phyloP scores from a whole-genome alignment of 331 rosid species.

The Prunus yedoensis region DNA sequence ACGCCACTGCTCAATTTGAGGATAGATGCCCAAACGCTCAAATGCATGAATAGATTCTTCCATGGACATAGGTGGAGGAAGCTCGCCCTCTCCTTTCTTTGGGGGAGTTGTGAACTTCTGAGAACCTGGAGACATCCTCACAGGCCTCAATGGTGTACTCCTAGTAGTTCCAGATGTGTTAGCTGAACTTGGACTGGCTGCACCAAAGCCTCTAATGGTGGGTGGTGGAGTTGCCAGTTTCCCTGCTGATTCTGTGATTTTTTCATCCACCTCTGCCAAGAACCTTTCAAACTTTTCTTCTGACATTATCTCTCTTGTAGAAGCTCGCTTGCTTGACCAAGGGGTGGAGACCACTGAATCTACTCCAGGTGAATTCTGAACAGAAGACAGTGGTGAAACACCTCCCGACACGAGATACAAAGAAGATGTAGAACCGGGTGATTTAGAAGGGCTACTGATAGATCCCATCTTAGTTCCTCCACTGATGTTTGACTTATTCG shows the following conservation, averaged over 20 bases:
- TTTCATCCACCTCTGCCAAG: slow-evolving; percentile 82
- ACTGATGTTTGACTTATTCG: slow-evolving; percentile 50
- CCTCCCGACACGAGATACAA: slow-evolving; percentile 68
- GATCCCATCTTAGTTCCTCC: slow-evolving; percentile 50
- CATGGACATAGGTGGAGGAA: slow-evolving; percentile 92
- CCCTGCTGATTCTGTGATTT: slow-evolving; percentile 69
- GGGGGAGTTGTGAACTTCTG: slow-evolving; percentile 91
- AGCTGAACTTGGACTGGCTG: slow-evolving; percentile 69
- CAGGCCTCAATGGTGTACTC: slow-evolving; percentile 85
- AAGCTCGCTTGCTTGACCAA: slow-evolving; percentile 74
- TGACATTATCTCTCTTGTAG: slow-evolving; percentile 69
- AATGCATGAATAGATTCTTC: slow-evolving; percentile 80
- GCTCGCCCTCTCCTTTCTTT: slow-evolving; percentile 85
- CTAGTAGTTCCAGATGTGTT: slow-evolving; percentile 81
- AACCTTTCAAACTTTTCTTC: slow-evolving; percentile 84
- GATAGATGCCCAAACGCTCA: slow-evolving; percentile 78
- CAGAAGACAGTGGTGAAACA: slow-evolving; percentile 50
- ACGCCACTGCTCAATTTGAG: slow-evolving; percentile 93
- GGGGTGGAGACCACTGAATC: slow-evolving; percentile 64
- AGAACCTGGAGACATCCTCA: slow-evolving; percentile 96
- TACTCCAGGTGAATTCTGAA: slow-evolving; percentile 47
- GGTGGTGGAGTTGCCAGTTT: slow-evolving; percentile 89
- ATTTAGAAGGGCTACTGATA: slow-evolving; percentile 52
- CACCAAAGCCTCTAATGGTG: slow-evolving; percentile 66
- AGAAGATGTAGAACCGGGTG: slow-evolving; percentile 59